Evolutionary conservation across 192 early-diverging fungal genomes (phyloP), one percentile per base, ranked within the genome.

Genomic region (Mortierella hygrophila): DNA sequence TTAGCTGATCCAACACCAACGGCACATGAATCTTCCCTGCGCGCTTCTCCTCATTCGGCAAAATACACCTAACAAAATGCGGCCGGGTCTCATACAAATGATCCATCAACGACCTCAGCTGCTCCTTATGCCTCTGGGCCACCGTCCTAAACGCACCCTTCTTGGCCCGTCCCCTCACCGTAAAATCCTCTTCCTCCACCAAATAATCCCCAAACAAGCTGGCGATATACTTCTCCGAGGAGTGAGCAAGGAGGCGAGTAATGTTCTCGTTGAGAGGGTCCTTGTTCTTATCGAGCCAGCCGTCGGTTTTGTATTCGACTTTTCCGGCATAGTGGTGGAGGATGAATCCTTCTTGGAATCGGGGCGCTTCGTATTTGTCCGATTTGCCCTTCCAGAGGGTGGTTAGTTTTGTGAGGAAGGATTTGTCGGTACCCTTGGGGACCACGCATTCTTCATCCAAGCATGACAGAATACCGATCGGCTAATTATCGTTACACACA

Each of bases 391-490:
- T 96, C 97, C 98, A 99, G 32, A 97, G 91, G 8, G 89, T 92
- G 72, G 97, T 92, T 9, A 99, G 91, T 91, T 99, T 99, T 26
- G 97, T 95, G 52, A 97, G 92, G 82, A 99, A 98, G 6, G 97
- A 97, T 87, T 96, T 96, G 87, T 99, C 98, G 8, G 96, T 96
- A 41, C 97, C 97, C 78, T 95, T 94, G 60, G 97, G 98, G 92
- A 98, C 97, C n/a, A 99, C 97, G 89, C 97, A 99, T 91, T 99
- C 98, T 89, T 99, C 98, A 82, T 99, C 98, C 20, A 99, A 89
- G 80, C 95, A 96, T 42, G 98, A 97, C 78, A 99, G 89, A 79
- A 99, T 96, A 84, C 98, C 98, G 69, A 98, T 96, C 11, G 98
- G 98, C 93, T 93, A 82, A 44, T 70, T 11, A 18, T 57, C 23